Conservation (phyloP, 1,139 yeast species). For the Geotrichum restrictum region DNA sequence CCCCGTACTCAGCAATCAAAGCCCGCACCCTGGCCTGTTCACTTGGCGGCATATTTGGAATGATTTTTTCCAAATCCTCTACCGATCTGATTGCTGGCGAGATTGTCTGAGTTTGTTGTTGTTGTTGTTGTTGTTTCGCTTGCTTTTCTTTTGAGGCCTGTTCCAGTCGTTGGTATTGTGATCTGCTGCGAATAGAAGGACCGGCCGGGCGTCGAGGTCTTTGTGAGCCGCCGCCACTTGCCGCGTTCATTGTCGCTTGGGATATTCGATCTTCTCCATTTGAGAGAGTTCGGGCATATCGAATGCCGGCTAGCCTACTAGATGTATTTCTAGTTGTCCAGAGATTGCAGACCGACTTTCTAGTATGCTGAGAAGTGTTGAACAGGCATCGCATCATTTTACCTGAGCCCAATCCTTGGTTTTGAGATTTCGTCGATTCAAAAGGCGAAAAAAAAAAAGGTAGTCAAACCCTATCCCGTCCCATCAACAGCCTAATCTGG, state of each 20-base stretch:
- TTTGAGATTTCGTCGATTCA: background rate
- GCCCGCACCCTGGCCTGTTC: constrained; percentile 13
- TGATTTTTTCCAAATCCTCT: constrained; percentile 12
- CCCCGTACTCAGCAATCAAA: constrained; percentile 18
- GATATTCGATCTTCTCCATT: constrained; percentile 7
- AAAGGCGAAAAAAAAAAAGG: background rate
- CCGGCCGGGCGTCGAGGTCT: background rate
- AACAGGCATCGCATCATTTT: constrained; percentile 10
- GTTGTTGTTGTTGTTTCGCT: background rate
- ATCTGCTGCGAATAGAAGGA: constrained; percentile 1
- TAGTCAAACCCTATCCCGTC: background rate
- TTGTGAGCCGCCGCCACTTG: background rate
- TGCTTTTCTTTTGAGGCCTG: background rate
- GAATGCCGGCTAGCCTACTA: background rate
- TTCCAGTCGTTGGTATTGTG: constrained; percentile 3
- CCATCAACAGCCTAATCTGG: too few relatives aligned
- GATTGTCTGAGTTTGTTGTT: background rate
- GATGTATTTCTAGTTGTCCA: background rate
- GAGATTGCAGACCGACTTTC: background rate
- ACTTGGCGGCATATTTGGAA: constrained; percentile 17
- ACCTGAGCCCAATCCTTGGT: background rate
- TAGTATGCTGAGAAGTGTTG: background rate
- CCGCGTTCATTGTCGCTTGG: background rate
- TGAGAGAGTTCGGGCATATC: constrained; percentile 8
- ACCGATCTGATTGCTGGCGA: constrained; percentile 10